A percentile compares a stretch with the other conserved stretches of the same genome.
Conservation (phyloP, 140 eudicot species). For the Oenanthe javanica region DNA sequence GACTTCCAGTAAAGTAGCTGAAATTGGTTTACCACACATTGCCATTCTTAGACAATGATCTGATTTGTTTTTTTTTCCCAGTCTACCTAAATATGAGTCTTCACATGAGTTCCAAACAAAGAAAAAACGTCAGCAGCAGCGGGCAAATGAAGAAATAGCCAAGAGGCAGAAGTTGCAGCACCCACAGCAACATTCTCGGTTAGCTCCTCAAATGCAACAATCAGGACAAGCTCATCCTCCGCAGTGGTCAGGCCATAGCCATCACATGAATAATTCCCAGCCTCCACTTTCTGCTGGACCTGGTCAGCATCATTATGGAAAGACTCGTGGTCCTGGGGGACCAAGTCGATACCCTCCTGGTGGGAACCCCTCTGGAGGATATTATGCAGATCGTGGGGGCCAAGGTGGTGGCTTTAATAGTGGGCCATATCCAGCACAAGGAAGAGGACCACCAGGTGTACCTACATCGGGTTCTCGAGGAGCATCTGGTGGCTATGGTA, state of each 20-base stretch:
- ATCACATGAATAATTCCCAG: constrained; percentile 31
- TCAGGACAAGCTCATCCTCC: constrained; percentile 46
- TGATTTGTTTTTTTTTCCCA: constrained; percentile 9
- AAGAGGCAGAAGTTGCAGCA: constrained; percentile 59
- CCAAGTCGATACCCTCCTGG: constrained; percentile 48
- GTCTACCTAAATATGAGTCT: constrained; percentile 79
- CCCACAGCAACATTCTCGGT: constrained; percentile 66
- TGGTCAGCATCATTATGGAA: constrained; percentile 61
- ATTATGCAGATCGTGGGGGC: constrained; percentile 55
- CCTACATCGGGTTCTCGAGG: constrained; percentile 29
- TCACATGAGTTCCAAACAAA: constrained; percentile 86
- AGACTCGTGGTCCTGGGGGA: constrained; percentile 50
- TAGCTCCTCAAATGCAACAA: constrained; percentile 63
- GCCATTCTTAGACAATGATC: background rate
- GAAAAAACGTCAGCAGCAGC: constrained; percentile 79
- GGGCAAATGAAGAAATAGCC: constrained; percentile 68
- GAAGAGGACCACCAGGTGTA: constrained; percentile 26
- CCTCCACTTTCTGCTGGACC: constrained; percentile 41
- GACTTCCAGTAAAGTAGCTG: background rate
- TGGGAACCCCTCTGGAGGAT: constrained; percentile 30
- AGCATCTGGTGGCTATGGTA: constrained; percentile 34
- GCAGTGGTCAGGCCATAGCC: constrained; percentile 46
- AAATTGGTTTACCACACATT: background rate
- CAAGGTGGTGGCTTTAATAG: constrained; percentile 40
- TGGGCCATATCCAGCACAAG: constrained; percentile 39